Base-by-base conservation (phyloP, 768 basidiomycete genomes). In the Tylopilus cervinicoccineus region DNA sequence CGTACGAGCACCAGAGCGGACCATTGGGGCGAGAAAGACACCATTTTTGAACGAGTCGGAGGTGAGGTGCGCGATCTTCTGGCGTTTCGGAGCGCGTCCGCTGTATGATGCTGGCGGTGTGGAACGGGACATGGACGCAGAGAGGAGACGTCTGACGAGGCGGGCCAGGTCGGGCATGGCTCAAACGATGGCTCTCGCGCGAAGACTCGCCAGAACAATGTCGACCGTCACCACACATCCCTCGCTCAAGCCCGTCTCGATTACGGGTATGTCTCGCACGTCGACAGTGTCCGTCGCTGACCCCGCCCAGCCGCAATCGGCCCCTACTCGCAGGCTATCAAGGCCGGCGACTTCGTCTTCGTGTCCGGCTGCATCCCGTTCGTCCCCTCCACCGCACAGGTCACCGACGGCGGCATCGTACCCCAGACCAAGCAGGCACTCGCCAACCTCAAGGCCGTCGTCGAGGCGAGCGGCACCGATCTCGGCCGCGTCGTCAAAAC, bases 1-100 rank as follows among this genome's bases (percentile, higher is more conserved):
- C 87, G 60, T 68, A 93, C 90, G 69, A 55, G 86, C 86, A 51
- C 93, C 91, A 49, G 91, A 95, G 62, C 93, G 80, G 44, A 99
- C 96, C 96, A 99, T 99, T 2, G 96, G 96, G 3, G 96, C 95
- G n/a, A 99, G 79, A 61, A 96, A 86, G 26, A 97, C 73, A 10
- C 93, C 94, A 70, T 90, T 77, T 55, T 84, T 85, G 72, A 93
- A 99, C 54, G 91, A 83, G 24, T 84, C 81, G 1, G 75, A 62
- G 0, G 83, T 83, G 16, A 89, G 75, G 54, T 81, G 78, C 14
- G 77, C 79, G 9, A 79, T 57, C 57, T 73, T 79, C 33, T 72
- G 70, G 8, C 81, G 77, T 62, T 88, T 88, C 0, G 70, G 24
- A 11, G 72, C 65, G 23, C 65, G 65, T 38, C 53, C 56, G 31